Evolutionary conservation across 441 rosid genomes (phyloP), one percentile per base, ranked within the genome.

Genomic region (Erysimum pusillum): DNA sequence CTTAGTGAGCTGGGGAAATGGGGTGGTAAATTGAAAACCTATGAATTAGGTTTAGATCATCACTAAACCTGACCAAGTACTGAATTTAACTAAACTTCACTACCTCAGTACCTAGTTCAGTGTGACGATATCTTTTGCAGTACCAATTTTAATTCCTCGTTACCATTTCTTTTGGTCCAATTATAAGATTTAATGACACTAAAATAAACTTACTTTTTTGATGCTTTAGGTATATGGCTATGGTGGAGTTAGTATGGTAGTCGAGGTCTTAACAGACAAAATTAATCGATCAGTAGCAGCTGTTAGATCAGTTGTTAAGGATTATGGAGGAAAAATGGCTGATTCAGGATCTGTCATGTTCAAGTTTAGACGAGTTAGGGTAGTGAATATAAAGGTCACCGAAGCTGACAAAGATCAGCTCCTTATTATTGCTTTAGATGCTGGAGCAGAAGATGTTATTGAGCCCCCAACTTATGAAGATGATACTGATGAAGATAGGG

Each of bases 391-490:
- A 67, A 90, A 87, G 75, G 91, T 87, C 42, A 69, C 82, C 4
- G 94, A 92, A 78, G 92, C 86, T 66, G 97, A 92, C 67, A 90
- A 88, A 85, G 96, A 94, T 73, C 89, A 87, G 83, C 94, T 94
- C 36, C 88, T 94, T 57, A 22, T 46, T 32, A 68, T 91, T 82
- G 97, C 96, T 51, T 74, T 92, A 79, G 99, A 94, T 84, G 88
- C 92, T 72, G 99, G 98, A 46, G 99, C 96, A 7, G 98, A 94
- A 86, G 98, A 94, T 84, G 97, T 91, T 74, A 86, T 92, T 79
- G 99, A 94, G 60, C 99, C 97, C 75, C 85, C 89, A 17, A 56
- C 62, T 12, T 85, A 84, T 73, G 96, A 91, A 69, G 90, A 91
- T 75, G 94, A 90, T 76, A 54, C 85, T 9, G 90, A 87, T 77